Conservation (phyloP, 2,329 filamentous ascomycete species). For the Aspergillus sp. region DNA sequence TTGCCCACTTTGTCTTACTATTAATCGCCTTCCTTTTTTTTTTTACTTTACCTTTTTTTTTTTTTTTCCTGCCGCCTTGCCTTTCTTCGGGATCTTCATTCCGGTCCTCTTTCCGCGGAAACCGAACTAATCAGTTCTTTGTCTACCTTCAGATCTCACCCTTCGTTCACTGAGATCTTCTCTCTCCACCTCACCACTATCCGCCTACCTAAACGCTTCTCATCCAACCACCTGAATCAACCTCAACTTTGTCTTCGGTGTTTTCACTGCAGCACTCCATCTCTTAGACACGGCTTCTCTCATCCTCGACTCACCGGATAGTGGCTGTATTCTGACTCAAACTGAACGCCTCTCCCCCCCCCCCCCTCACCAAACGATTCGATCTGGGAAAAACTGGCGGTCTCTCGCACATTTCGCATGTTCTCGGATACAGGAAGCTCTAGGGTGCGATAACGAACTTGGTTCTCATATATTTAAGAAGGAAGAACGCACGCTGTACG, state of each 20-base stretch:
- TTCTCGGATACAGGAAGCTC: constrained; percentile 5
- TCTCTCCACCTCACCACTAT: constrained; percentile 1
- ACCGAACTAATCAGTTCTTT: constrained; percentile 15
- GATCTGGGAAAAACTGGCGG: not conserved
- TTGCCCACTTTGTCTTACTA: not conserved
- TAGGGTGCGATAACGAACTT: constrained; percentile 16
- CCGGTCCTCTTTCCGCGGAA: constrained; percentile 6
- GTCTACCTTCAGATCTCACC: constrained; percentile 13
- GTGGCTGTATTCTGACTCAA: not conserved
- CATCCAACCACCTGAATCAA: constrained; percentile 5
- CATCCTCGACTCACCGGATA: constrained; percentile 9
- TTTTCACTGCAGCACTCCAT: constrained; percentile 7
- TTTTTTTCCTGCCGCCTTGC: not conserved
- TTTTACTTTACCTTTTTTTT: not conserved
- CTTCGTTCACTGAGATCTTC: constrained; percentile 11
- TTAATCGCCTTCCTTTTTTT: not conserved
- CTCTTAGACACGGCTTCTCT: constrained; percentile 14
- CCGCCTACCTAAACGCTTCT: not conserved
- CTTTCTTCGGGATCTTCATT: not conserved
- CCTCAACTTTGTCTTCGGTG: not conserved
- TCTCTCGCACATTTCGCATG: not conserved
- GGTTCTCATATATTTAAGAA: constrained; percentile 9
- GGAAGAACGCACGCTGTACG: constrained; percentile 30
- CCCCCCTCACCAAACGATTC: not conserved
- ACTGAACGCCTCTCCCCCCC: not conserved